Percentiles rank a stretch among this genome's conserved stretches.
Conservation (phyloP, 2,329 filamentous ascomycete genomes). For the Aureobasidium sp. region DNA sequence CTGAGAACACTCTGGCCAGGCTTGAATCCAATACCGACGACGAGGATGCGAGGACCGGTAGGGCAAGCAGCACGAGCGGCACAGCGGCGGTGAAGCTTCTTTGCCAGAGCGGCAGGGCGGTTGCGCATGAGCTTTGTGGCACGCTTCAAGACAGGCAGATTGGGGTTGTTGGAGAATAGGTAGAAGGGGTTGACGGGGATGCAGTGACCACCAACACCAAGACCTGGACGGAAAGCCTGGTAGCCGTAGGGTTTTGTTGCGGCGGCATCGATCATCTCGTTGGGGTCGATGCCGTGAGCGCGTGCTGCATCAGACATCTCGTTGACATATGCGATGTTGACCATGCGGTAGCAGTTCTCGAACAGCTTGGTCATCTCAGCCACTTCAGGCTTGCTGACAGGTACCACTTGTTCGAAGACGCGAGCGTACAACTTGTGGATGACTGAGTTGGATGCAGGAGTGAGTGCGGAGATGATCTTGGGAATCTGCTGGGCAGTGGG, state of each 20-base stretch:
- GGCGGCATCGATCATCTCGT: conserved; percentile 16
- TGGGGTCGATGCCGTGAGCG: conserved; percentile 15
- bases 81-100: conserved; percentile 14
- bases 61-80: background rate
- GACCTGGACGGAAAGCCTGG: conserved; percentile 37
- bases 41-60: conserved; percentile 15
- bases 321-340: conserved; percentile 19
- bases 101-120: conserved; percentile 28
- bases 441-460: conserved; percentile 36
- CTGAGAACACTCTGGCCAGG: conserved; percentile 17
- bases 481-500: conserved; percentile 34
- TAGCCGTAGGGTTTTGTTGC: conserved; percentile 38
- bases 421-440: conserved; percentile 39
- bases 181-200: conserved; percentile 50
- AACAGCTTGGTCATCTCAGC: conserved; percentile 52
- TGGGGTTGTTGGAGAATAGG: conserved; percentile 37
- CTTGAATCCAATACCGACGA: conserved; percentile 19
- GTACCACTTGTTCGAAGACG: conserved; percentile 41
- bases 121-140: conserved; percentile 38
- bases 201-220: conserved; percentile 48
- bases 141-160: conserved; percentile 38
- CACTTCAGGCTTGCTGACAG: conserved; percentile 45
- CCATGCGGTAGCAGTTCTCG: conserved; percentile 44
- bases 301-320: conserved; percentile 18
- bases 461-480: conserved; percentile 46